These are phyloP conservation scores for Candida krabiensis DNA, from an alignment of 805 yeast genomes.

Conservation along the genomic window DNA sequence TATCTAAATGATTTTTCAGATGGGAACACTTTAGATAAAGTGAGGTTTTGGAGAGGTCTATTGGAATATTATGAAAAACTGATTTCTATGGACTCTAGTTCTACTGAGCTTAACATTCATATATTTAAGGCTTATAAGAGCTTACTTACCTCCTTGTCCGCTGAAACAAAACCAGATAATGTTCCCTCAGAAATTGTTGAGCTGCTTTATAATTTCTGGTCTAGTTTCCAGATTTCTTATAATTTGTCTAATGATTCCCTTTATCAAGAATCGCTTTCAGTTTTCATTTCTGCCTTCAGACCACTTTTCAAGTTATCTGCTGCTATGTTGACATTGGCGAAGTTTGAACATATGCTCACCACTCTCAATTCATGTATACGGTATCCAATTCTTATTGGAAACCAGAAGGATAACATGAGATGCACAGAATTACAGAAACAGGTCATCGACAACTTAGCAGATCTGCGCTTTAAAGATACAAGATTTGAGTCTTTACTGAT, in stretches of 20 bases:
- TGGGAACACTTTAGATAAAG: conserved; percentile 15
- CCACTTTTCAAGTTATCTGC: conserved; percentile 41
- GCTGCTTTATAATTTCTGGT: conserved; percentile 53
- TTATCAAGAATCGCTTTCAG: conserved; percentile 63
- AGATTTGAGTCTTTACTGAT: conserved; percentile 46
- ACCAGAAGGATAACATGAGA: conserved; percentile 50
- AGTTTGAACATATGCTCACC: conserved; percentile 52
- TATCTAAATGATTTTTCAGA: conserved; percentile 42
- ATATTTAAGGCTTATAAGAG: conserved; percentile 56
- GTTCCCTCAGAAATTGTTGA: conserved; percentile 36
- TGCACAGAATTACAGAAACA: conserved; percentile 65
- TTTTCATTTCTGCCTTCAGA: conserved; percentile 54
- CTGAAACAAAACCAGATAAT: conserved; percentile 4
- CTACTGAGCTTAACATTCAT: conserved; percentile 54
- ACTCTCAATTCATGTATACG: conserved; percentile 64
- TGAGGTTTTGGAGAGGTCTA: conserved; percentile 56
- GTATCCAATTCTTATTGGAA: conserved; percentile 69
- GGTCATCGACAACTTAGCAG: conserved; percentile 50
- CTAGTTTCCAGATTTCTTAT: conserved; percentile 43
- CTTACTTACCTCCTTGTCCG: conserved; percentile 36
- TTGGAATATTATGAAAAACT: conserved; percentile 47
- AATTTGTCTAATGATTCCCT: conserved; percentile 34
- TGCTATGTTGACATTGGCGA: conserved; percentile 32
- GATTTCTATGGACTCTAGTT: conserved; percentile 36
- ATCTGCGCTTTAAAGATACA: conserved; percentile 27